Conservation (phyloP, 495 filamentous ascomycete species). For the Tuber umbilicatum region DNA sequence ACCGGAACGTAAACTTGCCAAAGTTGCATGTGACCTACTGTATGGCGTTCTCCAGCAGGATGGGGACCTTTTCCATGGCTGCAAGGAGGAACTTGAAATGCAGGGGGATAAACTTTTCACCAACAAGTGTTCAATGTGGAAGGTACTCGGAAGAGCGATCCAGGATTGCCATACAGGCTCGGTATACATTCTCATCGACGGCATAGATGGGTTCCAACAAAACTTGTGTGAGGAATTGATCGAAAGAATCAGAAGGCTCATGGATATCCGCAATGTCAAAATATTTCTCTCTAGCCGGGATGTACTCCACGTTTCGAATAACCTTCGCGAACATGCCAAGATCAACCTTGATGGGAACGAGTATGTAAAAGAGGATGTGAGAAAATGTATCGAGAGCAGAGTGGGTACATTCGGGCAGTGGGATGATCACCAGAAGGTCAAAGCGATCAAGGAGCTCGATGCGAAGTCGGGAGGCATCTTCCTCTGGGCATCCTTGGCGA, state of each 20-base stretch:
- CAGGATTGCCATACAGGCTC: not conserved
- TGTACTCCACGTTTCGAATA: not conserved
- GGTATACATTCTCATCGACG: not conserved
- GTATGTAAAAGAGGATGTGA: not conserved
- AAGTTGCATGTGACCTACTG: not conserved
- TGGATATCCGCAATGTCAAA: not conserved
- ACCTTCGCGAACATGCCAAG: not conserved
- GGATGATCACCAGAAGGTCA: not conserved
- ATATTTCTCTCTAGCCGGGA: not conserved
- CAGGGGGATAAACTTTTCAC: not conserved
- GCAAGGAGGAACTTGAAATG: not conserved
- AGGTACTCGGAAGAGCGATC: not conserved
- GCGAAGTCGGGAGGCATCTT: not conserved
- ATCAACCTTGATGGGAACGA: not conserved
- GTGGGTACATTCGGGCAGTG: not conserved
- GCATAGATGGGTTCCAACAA: not conserved
- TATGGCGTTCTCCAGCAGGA: not conserved
- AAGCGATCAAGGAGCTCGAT: not conserved
- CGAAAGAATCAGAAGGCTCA: not conserved
- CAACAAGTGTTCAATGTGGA: not conserved
- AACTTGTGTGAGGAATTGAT: not conserved
- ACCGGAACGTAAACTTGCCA: not conserved
- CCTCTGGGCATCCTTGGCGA: not conserved
- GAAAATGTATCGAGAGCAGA: not conserved
- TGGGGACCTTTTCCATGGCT: not conserved